Percentiles rank a stretch among this genome's conserved stretches.
phyloP scores from a whole-genome alignment of 129 eudicot genomes.

The Logfia minima region DNA sequence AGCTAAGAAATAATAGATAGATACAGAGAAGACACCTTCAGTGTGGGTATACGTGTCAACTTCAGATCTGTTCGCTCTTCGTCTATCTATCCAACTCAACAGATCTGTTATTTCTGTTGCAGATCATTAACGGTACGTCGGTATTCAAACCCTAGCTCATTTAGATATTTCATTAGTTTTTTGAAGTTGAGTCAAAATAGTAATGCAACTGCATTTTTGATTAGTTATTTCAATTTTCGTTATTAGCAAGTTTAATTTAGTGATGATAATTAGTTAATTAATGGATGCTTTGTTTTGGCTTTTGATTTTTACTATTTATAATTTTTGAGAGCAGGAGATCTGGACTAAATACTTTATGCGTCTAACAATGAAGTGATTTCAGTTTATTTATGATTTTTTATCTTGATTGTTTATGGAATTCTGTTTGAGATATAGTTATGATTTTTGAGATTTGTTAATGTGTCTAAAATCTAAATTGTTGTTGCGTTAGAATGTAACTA shows the following conservation, averaged over 20 bases:
- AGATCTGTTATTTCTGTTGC: neutral
- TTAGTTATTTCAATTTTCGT: constrained; percentile 8
- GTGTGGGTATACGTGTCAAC: neutral
- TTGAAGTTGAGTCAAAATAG: neutral
- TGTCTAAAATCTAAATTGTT: too few relatives aligned
- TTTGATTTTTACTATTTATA: neutral
- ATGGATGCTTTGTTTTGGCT: neutral
- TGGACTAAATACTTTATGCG: neutral
- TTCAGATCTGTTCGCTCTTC: constrained; percentile 18
- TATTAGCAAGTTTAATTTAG: neutral
- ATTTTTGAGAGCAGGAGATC: constrained; percentile 14
- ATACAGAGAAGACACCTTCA: neutral
- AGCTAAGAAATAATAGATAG: neutral
- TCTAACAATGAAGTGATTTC: too few relatives aligned
- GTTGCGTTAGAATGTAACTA: neutral
- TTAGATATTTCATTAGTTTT: neutral
- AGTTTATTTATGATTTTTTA: neutral
- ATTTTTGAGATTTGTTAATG: neutral
- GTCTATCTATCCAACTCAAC: neutral
- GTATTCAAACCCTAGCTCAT: neutral
- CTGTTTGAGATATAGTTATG: neutral
- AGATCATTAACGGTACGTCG: neutral
- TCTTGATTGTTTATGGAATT: neutral
- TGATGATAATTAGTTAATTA: neutral
- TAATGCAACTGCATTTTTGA: constrained; percentile 7